These are phyloP conservation scores for Pyrenula massariospora DNA, from an alignment of 495 filamentous ascomycete genomes.

Conservation along the genomic window DNA sequence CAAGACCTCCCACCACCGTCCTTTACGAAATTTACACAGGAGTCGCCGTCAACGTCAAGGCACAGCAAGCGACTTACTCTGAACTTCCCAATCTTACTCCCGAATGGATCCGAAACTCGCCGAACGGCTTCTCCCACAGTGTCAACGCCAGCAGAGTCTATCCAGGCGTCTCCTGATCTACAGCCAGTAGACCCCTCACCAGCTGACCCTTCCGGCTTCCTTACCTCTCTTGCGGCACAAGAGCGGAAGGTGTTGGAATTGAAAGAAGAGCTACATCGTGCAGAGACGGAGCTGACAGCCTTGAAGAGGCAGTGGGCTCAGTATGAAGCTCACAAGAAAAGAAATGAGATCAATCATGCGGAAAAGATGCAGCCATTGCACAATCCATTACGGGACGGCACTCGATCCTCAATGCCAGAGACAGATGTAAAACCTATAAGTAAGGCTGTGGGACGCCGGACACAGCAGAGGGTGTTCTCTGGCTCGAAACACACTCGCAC, in stretches of 20 bases:
- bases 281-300: slow-evolving; percentile 62
- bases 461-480: slow-evolving; percentile 45
- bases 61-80: slow-evolving; percentile 68
- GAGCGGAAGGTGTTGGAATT: slow-evolving; percentile 89
- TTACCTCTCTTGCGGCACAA: slow-evolving; percentile 82
- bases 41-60: slow-evolving; percentile 18
- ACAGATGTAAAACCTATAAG: slow-evolving; percentile 8
- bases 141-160: slow-evolving; percentile 27
- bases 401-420: slow-evolving; percentile 23
- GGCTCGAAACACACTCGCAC: slow-evolving; percentile 68
- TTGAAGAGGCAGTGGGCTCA: slow-evolving; percentile 75
- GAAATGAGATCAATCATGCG: slow-evolving; percentile 45
- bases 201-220: slow-evolving; percentile 60
- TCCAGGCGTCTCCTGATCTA: slow-evolving; percentile 17
- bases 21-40: neutral
- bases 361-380: slow-evolving; percentile 48
- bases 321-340: slow-evolving; percentile 70
- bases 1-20: neutral
- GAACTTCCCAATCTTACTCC: slow-evolving; percentile 56
- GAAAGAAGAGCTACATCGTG: slow-evolving; percentile 71
- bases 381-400: neutral
- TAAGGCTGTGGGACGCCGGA: slow-evolving; percentile 19
- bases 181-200: slow-evolving; percentile 27
- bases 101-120: slow-evolving; percentile 16
- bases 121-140: slow-evolving; percentile 23